Base-by-base conservation (phyloP, 2,329 filamentous ascomycete genomes). In the Periglandula ipomoeae region DNA sequence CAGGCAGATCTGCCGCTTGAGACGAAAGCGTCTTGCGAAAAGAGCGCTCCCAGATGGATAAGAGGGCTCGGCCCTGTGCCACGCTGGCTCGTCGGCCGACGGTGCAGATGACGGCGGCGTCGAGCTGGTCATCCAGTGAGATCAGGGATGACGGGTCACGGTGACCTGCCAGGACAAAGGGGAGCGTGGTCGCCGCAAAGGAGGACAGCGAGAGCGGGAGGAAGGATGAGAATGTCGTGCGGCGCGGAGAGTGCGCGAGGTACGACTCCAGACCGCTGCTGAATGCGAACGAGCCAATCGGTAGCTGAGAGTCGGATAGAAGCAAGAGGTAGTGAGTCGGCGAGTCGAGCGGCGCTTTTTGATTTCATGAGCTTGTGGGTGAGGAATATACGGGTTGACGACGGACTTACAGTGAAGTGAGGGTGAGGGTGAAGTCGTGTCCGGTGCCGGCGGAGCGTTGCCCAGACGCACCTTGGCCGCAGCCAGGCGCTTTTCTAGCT, bases 241-340 rank as follows among this genome's bases (percentile, higher is more conserved):
- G 52, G 37, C 63, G 64, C 5, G 54, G 48, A 56, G 73, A 72
- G 70, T 93, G 87, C 3, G 84, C 83, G 17, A 90, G 79, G 64
- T 85, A 91, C 37, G 87, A 91, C 68, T 93, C 87, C 15, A 93
- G 76, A 3, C 87, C 87, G 56, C 81, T 85, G 70, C 82, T 87
- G 70, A 91, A 93, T 59, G 87, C 87, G 68, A 93, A 93, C n/a
- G 87, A 88, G 50, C 87, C 87, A 0, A 93, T 74, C 1, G 87
- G 87, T 2, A 93, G 78, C 13, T 86, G 85, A 1, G 87, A 90
- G 70, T 93, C 87, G 43, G 87, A 81, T 44, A 91, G 81, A 3
- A 93, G 74, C 27, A 91, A 78, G 34, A 89, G 78, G 55, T 85
- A 83, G 65, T 91, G 87, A 27, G 60, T 60, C 7, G 64, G 46